These are phyloP conservation scores for Pichia deserticola DNA, from an alignment of 805 yeast genomes.

Conservation along the genomic window DNA sequence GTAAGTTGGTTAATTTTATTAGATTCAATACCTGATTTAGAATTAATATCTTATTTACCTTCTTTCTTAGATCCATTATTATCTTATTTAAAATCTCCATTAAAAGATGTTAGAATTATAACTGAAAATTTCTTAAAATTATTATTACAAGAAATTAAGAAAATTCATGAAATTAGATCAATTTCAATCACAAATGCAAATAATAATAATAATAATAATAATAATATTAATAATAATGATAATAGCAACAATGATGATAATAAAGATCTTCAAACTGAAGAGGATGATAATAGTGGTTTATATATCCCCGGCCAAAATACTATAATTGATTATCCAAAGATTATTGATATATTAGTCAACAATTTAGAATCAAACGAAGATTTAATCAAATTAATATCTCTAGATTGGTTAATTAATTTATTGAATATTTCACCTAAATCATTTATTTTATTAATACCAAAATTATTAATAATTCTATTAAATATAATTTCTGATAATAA, in stretches of 20 bases:
- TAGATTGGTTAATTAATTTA: slow-evolving; percentile 76
- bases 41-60: slow-evolving; percentile 79
- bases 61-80: slow-evolving; percentile 81
- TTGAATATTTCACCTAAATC: slow-evolving; percentile 69
- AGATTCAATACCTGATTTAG: slow-evolving; percentile 88
- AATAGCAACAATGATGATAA: slow-evolving; percentile 35
- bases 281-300: slow-evolving; percentile 12
- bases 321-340: slow-evolving; percentile 67
- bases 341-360: slow-evolving; percentile 74
- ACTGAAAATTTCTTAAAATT: slow-evolving; percentile 72
- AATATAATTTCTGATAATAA: slow-evolving; percentile 52
- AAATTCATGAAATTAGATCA: slow-evolving; percentile 63
- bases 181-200: neutral
- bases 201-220: neutral
- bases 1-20: slow-evolving; percentile 92
- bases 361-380: slow-evolving; percentile 68
- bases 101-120: slow-evolving; percentile 79
- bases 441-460: slow-evolving; percentile 66
- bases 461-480: slow-evolving; percentile 61
- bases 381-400: slow-evolving; percentile 70
- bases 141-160: slow-evolving; percentile 71
- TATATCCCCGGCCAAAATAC: slow-evolving; percentile 78
- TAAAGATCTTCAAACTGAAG: too few species aligned
- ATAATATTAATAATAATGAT: neutral
- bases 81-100: slow-evolving; percentile 71